Base-by-base conservation (phyloP, 768 basidiomycete species). In the Lactarius sanguifluus region DNA sequence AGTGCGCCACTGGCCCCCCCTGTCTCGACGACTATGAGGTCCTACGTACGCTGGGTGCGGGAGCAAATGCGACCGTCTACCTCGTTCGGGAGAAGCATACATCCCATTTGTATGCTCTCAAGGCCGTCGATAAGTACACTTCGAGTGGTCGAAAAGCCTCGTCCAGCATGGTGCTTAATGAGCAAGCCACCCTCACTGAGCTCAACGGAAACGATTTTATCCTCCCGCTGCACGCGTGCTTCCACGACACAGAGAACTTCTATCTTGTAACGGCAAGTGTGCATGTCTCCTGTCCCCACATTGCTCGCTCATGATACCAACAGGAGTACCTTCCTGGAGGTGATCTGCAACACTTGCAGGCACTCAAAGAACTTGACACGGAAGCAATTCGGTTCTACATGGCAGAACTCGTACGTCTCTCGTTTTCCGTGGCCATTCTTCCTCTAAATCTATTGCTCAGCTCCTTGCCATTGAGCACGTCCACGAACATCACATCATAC, bases 401-500 rank as follows among this genome's bases (percentile, higher is more conserved):
- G 59, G 67, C 67, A n/a, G 67, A 68, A 45, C 64, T 68, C 5
- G 67, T 68, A 52, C 30, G 67, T 30, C 64, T 25, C 5, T 64
- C 34, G 20, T 55, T n/a, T 25, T 32, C 23, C 2, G 20, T 32
- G 3, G 18, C 5, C 12, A 7, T 3, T 3, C 30, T 30, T n/a
- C 30, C 25, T 36, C n/a, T 60, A 13, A 65, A 9, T 15, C n/a
- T 7, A 2, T 12, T n/a, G 18, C 10, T 25, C 15, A 69, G 68
- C 65, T 69, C 12, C 57, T 69, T 56, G 66, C 68, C 23, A 59
- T 69, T n/a, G 68, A 67, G 28, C 47, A 66, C 8, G 94, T 98
- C 2, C 97, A 99, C 75, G 86, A 90, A 73, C 94, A 97, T 73
- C 95, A 96, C 28, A 98, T 99, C 75, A 96, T 99, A 58, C 97